Percentiles rank a stretch among this genome's conserved stretches.
Evolutionary conservation across 192 early-diverging fungal species (phyloP).

Genomic region (Spinellus fusiger): DNA sequence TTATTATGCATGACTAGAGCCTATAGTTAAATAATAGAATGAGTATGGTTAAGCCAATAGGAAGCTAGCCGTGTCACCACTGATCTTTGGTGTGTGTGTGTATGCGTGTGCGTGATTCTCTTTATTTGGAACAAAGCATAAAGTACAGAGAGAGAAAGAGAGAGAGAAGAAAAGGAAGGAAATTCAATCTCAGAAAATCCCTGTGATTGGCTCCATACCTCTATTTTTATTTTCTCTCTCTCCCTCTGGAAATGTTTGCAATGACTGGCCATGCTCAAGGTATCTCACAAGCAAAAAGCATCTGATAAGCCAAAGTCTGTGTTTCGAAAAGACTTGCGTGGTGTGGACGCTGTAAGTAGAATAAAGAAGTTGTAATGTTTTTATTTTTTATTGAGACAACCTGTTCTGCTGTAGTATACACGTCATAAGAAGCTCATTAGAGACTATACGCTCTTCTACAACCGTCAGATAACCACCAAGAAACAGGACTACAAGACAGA

Average conservation of each 20-base stretch:
- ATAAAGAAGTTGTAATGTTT: background rate
- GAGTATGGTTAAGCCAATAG: no score
- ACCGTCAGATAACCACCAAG: background rate
- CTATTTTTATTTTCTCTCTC: background rate
- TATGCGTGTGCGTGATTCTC: background rate
- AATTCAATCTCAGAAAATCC: background rate
- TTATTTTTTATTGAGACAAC: background rate
- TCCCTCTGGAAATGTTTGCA: no score
- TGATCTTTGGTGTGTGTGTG: no score
- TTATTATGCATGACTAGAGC: no score
- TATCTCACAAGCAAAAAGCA: no score
- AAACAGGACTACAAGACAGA: slow-evolving; percentile 41
- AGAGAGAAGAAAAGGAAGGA: background rate
- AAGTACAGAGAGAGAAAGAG: background rate
- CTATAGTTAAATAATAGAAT: no score
- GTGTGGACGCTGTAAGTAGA: slow-evolving; percentile 39
- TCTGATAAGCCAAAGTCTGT: slow-evolving; percentile 23
- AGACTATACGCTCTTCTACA: slow-evolving; percentile 46
- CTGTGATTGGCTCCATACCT: background rate
- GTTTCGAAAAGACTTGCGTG: slow-evolving; percentile 35
- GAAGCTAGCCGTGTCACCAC: no score
- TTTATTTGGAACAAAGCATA: background rate
- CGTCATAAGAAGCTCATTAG: slow-evolving; percentile 56
- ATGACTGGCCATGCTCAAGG: no score
- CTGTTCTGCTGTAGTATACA: slow-evolving; percentile 31